Conservation (phyloP, 129 eudicot genomes). For the Artemisia tridentata region DNA sequence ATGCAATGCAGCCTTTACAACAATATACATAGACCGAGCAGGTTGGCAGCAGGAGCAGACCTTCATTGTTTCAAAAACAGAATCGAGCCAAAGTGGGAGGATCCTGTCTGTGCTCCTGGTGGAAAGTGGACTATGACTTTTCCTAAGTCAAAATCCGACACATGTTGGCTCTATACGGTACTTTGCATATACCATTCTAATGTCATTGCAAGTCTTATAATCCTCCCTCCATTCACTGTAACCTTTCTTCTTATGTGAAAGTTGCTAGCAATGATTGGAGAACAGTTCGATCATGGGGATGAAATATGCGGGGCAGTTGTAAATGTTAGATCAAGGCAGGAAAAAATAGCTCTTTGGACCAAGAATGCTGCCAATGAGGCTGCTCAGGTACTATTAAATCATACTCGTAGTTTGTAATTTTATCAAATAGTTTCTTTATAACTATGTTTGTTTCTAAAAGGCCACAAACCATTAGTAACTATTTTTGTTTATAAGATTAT, state of each 20-base stretch:
- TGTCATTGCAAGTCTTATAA: neutral
- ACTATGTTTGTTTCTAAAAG: too few relatives aligned
- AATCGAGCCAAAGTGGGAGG: conserved; percentile 96
- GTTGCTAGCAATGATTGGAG: conserved; percentile 97
- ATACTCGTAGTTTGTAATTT: neutral
- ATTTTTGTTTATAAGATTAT: neutral
- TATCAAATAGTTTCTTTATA: too few relatives aligned
- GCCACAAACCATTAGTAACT: neutral
- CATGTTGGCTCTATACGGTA: conserved; percentile 80
- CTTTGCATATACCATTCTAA: neutral
- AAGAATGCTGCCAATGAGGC: conserved; percentile 89
- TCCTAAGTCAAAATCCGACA: conserved; percentile 62
- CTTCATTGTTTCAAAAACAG: conserved; percentile 79
- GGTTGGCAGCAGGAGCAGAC: conserved; percentile 67
- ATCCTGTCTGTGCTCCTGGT: conserved; percentile 91
- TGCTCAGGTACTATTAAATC: conserved; percentile 91
- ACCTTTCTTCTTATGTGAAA: conserved; percentile 19
- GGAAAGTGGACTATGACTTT: conserved; percentile 89
- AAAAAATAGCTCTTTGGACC: conserved; percentile 84
- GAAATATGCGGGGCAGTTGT: conserved; percentile 97
- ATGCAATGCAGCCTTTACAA: conserved; percentile 66
- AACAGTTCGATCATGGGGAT: conserved; percentile 89
- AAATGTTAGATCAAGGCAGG: conserved; percentile 72
- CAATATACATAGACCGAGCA: conserved; percentile 75
- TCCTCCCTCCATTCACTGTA: neutral